Evolutionary conservation across 225 moss, liverwort and hornwort species (phyloP), one percentile per base, ranked within the genome.

Genomic region (Sphagnum tenellum): DNA sequence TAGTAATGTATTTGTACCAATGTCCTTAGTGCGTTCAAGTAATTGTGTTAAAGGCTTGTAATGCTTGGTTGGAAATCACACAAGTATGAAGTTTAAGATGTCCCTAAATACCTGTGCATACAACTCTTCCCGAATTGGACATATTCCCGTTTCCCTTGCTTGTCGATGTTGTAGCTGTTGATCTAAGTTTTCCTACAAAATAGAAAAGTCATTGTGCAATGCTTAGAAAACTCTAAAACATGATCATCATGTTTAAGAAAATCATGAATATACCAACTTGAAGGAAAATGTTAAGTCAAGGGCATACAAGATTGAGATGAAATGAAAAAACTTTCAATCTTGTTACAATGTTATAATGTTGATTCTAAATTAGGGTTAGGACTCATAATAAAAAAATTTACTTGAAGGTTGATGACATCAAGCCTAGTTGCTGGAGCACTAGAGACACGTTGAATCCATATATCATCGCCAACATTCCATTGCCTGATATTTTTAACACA

Each of bases 371-470:
- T 29, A 29, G 29, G 29, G 29, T 29, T 29, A 29, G 29, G 29
- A 29, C 1, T 29, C 29, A 29, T 29, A 29, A 1, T 29, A 29
- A 29, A 2, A 54, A 55, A 10, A 3, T 68, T 70, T 62, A 94
- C 94, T 83, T 94, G 91, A 45, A 94, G 71, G 64, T 92, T 89
- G 64, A 96, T 89, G 74, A 96, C 92, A 86, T 96, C 95, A 7
- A 92, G 84, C 12, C 92, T 88, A 66, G 92, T 92, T 10, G 95
- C 89, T 4, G 92, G 92, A 64, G 88, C 69, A 72, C 88, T 96
- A 11, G 95, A 88, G 74, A 92, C 95, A 67, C 81, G 84, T 74
- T 96, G 95, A 49, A 86, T 72, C 95, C 95, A 92, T 4, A 86
- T 64, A 61, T 86, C 74, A 52, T 86, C 80, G 29, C 86, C 89